Percentiles rank a stretch among this genome's conserved stretches.
These are phyloP conservation scores for Colletotrichum sp. DNA, from an alignment of 2,329 filamentous ascomycete genomes.

Conservation along the genomic window DNA sequence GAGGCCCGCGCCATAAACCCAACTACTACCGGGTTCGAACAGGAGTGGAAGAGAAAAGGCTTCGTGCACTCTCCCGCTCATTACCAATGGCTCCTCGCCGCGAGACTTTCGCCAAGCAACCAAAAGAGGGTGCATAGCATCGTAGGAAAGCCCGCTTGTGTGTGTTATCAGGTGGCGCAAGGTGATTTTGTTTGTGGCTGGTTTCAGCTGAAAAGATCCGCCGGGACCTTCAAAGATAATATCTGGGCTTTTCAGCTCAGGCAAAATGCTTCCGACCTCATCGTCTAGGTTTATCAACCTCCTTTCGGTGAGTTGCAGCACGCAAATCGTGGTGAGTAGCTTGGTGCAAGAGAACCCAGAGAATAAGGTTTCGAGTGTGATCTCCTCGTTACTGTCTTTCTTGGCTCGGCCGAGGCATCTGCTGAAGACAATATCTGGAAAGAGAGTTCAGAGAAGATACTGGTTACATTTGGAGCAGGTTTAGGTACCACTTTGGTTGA, in stretches of 20 bases:
- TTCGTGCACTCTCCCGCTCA: neutral
- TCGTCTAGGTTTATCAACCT: neutral
- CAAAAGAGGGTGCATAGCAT: slow-evolving; percentile 32
- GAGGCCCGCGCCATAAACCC: slow-evolving; percentile 32
- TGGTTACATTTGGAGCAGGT: neutral
- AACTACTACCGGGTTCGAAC: slow-evolving; percentile 32
- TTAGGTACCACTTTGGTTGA: neutral
- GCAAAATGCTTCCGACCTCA: neutral
- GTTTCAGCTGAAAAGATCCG: neutral
- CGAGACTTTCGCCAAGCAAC: slow-evolving; percentile 8
- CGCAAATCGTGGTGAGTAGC: neutral
- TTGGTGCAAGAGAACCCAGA: neutral
- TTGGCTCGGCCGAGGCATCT: neutral
- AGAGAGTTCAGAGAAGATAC: neutral
- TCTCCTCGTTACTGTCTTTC: neutral
- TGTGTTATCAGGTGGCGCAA: slow-evolving; percentile 46
- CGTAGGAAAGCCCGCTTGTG: slow-evolving; percentile 47
- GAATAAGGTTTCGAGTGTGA: neutral
- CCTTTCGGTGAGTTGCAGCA: neutral
- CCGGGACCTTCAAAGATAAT: neutral
- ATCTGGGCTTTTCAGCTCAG: neutral
- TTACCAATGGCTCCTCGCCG: slow-evolving; percentile 39
- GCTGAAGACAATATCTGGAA: neutral
- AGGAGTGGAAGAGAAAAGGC: slow-evolving; percentile 25
- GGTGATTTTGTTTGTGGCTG: neutral